Conservation (phyloP, 129 eudicot species). For the Pseudognaphalium luteoalbum region DNA sequence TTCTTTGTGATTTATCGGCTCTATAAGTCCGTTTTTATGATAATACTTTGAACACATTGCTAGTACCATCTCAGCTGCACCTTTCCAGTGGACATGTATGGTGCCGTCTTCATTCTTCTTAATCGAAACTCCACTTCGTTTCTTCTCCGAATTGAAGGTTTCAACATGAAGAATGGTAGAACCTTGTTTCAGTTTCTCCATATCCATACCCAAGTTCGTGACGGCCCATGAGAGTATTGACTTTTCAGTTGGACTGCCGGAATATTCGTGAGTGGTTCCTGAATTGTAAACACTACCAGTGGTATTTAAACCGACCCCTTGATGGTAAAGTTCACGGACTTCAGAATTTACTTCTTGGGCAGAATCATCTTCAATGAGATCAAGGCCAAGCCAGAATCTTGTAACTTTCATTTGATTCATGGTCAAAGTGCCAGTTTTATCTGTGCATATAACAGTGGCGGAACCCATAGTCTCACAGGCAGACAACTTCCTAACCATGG, state of each 20-base stretch:
- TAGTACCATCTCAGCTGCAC: constrained; percentile 69
- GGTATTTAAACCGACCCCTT: constrained; percentile 65
- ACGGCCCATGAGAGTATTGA: constrained; percentile 69
- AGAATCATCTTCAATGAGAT: constrained; percentile 22
- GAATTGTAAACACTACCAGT: constrained; percentile 50
- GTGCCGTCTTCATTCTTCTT: constrained; percentile 32
- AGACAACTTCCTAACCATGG: constrained; percentile 55
- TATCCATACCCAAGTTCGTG: constrained; percentile 48
- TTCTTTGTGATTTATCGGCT: constrained; percentile 27
- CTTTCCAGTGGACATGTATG: constrained; percentile 60
- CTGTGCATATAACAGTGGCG: constrained; percentile 26
- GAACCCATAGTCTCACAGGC: constrained; percentile 65
- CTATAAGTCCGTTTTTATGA: constrained; percentile 28
- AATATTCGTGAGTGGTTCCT: constrained; percentile 39
- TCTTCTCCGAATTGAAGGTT: constrained; percentile 64
- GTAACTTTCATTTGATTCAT: constrained; percentile 67
- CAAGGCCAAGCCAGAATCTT: constrained; percentile 51
- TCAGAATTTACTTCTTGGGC: not conserved
- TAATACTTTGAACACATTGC: constrained; percentile 58
- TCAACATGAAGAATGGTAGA: constrained; percentile 48
- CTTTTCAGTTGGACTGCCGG: constrained; percentile 69
- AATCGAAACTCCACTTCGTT: constrained; percentile 55
- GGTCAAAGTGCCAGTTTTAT: constrained; percentile 57
- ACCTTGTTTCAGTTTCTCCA: constrained; percentile 41
- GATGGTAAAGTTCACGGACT: constrained; percentile 40